Percentiles rank a stretch among this genome's conserved stretches.
phyloP scores from a whole-genome alignment of 331 rosid species.

The Rosa hybrid region DNA sequence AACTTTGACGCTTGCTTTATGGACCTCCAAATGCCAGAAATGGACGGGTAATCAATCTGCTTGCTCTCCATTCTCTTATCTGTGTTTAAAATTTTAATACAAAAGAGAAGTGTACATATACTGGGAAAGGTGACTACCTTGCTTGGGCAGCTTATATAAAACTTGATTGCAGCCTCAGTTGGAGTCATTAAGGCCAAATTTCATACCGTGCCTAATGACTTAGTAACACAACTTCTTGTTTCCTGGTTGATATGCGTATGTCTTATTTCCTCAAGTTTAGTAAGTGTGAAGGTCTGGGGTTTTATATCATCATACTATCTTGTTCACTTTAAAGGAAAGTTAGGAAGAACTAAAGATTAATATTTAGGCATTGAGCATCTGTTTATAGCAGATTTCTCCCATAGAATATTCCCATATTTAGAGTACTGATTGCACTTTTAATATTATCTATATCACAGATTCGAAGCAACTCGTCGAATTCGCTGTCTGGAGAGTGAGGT shows the following conservation, averaged over 20 bases:
- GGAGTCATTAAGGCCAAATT: background rate
- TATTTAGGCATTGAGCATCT: background rate
- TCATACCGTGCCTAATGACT: background rate
- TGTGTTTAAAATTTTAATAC: conserved; percentile 19
- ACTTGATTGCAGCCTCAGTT: conserved; percentile 14
- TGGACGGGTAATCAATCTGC: conserved; percentile 79
- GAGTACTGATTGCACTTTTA: conserved; percentile 19
- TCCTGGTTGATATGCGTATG: background rate
- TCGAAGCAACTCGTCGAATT: conserved; percentile 71
- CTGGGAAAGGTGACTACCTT: background rate
- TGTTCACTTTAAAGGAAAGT: background rate
- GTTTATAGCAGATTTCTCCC: background rate
- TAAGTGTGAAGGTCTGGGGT: background rate
- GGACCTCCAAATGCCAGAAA: conserved; percentile 99
- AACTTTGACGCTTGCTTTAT: conserved; percentile 85
- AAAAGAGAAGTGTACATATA: conserved; percentile 1
- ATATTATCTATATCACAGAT: conserved; percentile 49
- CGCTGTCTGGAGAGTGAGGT: conserved; percentile 58
- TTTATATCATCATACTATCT: background rate
- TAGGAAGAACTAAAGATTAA: background rate
- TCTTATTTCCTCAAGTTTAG: background rate
- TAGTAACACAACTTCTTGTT: background rate
- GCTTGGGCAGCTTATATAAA: background rate
- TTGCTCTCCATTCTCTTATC: conserved; percentile 1
- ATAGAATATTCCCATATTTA: background rate